Percentiles rank a stretch among this genome's conserved stretches.
These are phyloP conservation scores for Saitozyma sp. DNA, from an alignment of 768 basidiomycete species.

Conservation along the genomic window DNA sequence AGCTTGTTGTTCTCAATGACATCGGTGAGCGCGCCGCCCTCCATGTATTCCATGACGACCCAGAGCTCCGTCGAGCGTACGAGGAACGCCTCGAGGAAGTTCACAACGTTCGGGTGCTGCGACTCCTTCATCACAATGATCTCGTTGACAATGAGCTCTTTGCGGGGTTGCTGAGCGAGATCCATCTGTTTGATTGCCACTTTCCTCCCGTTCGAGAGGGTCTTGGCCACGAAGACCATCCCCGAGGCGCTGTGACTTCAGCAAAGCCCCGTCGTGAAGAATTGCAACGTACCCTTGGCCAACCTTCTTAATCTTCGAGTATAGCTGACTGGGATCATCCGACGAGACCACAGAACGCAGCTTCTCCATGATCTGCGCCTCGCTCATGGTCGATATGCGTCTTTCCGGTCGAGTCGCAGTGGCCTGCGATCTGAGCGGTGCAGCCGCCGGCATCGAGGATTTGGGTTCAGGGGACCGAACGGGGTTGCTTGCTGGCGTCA, in stretches of 20 bases:
- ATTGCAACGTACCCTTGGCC: constrained; percentile 80
- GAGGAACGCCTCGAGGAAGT: constrained; percentile 87
- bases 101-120: constrained; percentile 95
- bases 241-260: constrained; percentile 75
- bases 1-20: constrained; percentile 96
- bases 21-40: constrained; percentile 88
- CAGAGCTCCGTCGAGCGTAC: constrained; percentile 86
- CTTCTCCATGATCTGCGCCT: constrained; percentile 98
- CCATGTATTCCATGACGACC: constrained; percentile 99
- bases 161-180: constrained; percentile 86
- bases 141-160: constrained; percentile 96
- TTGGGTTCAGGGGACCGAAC: constrained; percentile 6
- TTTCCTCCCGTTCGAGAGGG: constrained; percentile 75
- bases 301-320: constrained; percentile 97
- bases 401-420: constrained; percentile 60
- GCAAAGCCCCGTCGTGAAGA: background rate
- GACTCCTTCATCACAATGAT: constrained; percentile 99
- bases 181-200: constrained; percentile 99
- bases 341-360: constrained; percentile 79
- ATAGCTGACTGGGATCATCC: constrained; percentile 83
- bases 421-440: constrained; percentile 14
- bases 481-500: constrained; percentile 3
- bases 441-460: constrained; percentile 19
- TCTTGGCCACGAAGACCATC: constrained; percentile 96
- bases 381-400: constrained; percentile 92